phyloP scores from a whole-genome alignment of 1,284 basidiomycete species.

The Somion occarium region DNA sequence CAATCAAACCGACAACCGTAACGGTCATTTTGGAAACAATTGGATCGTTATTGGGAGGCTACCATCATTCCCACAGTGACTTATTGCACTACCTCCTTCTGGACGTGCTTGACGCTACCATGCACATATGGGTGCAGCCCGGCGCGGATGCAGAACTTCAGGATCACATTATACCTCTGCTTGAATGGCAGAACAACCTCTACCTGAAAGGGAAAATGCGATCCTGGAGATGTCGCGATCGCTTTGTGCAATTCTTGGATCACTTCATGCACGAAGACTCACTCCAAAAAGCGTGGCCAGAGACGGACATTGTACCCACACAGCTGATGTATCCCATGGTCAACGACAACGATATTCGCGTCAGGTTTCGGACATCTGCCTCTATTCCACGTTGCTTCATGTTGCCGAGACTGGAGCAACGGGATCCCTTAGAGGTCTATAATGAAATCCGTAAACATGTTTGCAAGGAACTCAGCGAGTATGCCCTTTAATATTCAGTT shows the following conservation, averaged over 20 bases:
- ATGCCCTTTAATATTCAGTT: slow-evolving; percentile 21
- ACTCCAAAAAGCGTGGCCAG: slow-evolving; percentile 31
- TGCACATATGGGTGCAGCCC: slow-evolving; percentile 57
- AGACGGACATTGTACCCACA: slow-evolving; percentile 22
- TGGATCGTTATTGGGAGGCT: slow-evolving; percentile 45
- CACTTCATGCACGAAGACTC: slow-evolving; percentile 62
- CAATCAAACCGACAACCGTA: slow-evolving; percentile 46
- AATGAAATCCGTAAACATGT: slow-evolving; percentile 38
- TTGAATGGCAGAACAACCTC: slow-evolving; percentile 46
- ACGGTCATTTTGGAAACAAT: slow-evolving; percentile 52
- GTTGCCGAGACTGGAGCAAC: slow-evolving; percentile 26
- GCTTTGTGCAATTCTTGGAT: slow-evolving; percentile 62
- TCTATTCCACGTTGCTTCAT: slow-evolving; percentile 60
- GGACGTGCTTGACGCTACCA: slow-evolving; percentile 63
- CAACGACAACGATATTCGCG: slow-evolving; percentile 76
- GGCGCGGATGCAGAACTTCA: slow-evolving; percentile 35
- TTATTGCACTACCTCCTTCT: slow-evolving; percentile 51
- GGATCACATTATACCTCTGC: slow-evolving; percentile 43
- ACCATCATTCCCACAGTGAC: slow-evolving; percentile 56
- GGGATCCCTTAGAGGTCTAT: slow-evolving; percentile 39
- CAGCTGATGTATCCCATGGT: slow-evolving; percentile 48
- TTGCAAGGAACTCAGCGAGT: slow-evolving; percentile 43
- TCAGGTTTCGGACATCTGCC: slow-evolving; percentile 75
- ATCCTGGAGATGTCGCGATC: slow-evolving; percentile 70
- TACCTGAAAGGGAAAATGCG: slow-evolving; percentile 40